Percentiles rank a stretch among this genome's conserved stretches.
Evolutionary conservation across 768 basidiomycete species (phyloP).

Genomic region (Russula virescens): DNA sequence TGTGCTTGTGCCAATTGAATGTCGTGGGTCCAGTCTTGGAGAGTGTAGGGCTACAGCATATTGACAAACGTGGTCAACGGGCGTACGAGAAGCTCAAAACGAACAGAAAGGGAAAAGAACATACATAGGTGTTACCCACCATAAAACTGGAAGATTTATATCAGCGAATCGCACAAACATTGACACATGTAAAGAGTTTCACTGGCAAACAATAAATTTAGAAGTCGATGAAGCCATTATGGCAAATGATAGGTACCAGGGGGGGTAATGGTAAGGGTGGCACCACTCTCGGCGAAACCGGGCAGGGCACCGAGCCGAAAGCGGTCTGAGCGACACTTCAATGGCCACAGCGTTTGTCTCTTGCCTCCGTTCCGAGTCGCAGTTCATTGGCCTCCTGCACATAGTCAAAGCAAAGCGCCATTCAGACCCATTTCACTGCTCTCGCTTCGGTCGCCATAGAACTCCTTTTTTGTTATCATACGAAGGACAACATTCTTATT

Average conservation of each 20-base stretch:
- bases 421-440: too few relatives aligned
- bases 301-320: background rate
- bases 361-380: too few relatives aligned
- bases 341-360: too few relatives aligned
- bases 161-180: background rate
- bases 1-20: constrained; percentile 12
- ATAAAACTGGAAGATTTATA: constrained; percentile 9
- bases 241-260: too few relatives aligned
- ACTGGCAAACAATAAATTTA: constrained; percentile 21
- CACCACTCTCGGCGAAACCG: too few relatives aligned
- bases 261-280: too few relatives aligned
- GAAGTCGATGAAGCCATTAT: background rate
- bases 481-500: background rate
- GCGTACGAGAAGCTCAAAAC: background rate
- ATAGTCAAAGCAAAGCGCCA: too few relatives aligned
- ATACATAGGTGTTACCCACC: constrained; percentile 15
- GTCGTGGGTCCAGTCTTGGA: constrained; percentile 2
- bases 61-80: background rate
- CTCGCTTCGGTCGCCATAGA: too few relatives aligned
- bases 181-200: background rate
- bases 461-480: too few relatives aligned
- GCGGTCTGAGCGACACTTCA: background rate
- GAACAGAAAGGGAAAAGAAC: too few relatives aligned
- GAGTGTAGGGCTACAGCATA: constrained; percentile 1
- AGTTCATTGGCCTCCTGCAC: too few relatives aligned